Evolutionary conservation across 495 filamentous ascomycete species (phyloP).

Genomic region (Podospora sp.): DNA sequence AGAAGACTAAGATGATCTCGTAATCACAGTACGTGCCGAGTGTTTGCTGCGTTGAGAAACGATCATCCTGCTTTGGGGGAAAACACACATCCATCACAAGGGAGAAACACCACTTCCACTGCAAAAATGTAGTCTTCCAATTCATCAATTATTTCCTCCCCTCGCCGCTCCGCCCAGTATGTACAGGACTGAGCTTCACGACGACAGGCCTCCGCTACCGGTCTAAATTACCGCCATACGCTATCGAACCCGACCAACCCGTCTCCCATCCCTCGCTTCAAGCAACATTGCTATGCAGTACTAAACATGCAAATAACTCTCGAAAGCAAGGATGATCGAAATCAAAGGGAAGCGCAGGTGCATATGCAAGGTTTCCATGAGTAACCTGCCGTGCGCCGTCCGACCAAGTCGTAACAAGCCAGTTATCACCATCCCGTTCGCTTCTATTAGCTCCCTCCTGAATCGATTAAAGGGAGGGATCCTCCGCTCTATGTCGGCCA

Average conservation of each 20-base stretch:
- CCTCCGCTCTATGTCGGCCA: conserved; percentile 3
- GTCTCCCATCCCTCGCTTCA: background rate
- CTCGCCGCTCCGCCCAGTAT: background rate
- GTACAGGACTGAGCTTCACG: background rate
- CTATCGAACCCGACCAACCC: background rate
- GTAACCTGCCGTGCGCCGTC: background rate
- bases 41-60: no score
- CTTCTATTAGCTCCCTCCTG: conserved; percentile 4
- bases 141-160: background rate
- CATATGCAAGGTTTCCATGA: background rate
- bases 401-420: background rate
- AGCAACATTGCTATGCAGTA: background rate
- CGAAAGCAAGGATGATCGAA: background rate
- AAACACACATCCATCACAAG: no score
- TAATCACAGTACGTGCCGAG: no score
- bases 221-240: background rate
- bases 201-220: background rate
- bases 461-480: conserved; percentile 1
- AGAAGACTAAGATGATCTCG: no score
- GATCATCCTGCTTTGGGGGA: no score
- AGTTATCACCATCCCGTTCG: background rate
- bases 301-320: background rate
- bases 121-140: background rate
- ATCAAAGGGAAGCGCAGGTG: background rate
- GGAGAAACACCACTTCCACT: no score